These are phyloP conservation scores for Berberis vulgaris DNA, from an alignment of 164 flowering plant genomes.

Conservation along the genomic window DNA sequence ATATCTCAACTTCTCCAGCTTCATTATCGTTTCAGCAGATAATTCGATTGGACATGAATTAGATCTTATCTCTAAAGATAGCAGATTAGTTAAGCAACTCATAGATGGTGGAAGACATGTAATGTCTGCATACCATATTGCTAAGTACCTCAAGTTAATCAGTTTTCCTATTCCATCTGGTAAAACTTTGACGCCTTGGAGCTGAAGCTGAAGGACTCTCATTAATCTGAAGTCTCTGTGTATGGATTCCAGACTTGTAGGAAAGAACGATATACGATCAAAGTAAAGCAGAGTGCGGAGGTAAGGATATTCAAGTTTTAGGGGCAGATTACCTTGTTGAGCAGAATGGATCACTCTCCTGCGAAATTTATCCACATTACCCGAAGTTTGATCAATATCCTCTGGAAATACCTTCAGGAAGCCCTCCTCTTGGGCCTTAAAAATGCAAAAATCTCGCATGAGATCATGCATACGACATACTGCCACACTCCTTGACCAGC, in stretches of 20 bases:
- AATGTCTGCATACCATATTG: too few relatives aligned
- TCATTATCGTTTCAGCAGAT: too few relatives aligned
- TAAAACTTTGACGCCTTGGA: not conserved
- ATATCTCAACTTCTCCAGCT: too few relatives aligned
- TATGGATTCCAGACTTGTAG: not conserved
- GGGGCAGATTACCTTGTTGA: too few relatives aligned
- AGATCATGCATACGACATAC: constrained; percentile 8
- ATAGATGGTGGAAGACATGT: too few relatives aligned
- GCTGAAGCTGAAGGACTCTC: not conserved
- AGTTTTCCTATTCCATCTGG: not conserved
- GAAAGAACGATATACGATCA: too few relatives aligned
- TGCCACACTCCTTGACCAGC: not conserved
- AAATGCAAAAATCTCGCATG: not conserved
- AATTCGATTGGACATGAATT: too few relatives aligned
- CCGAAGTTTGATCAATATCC: not conserved
- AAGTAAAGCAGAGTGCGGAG: too few relatives aligned
- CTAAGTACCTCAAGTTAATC: not conserved
- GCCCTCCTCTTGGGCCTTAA: not conserved
- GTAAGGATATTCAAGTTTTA: not conserved
- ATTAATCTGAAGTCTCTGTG: not conserved
- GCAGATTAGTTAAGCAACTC: too few relatives aligned
- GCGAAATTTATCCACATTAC: not conserved
- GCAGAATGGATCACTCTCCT: not conserved
- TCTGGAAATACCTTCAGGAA: not conserved
- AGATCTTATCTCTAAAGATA: too few relatives aligned